Percentiles rank a stretch among this genome's conserved stretches.
Evolutionary conservation across 2,329 filamentous ascomycete genomes (phyloP).

Genomic region (Fusarium penzigii): DNA sequence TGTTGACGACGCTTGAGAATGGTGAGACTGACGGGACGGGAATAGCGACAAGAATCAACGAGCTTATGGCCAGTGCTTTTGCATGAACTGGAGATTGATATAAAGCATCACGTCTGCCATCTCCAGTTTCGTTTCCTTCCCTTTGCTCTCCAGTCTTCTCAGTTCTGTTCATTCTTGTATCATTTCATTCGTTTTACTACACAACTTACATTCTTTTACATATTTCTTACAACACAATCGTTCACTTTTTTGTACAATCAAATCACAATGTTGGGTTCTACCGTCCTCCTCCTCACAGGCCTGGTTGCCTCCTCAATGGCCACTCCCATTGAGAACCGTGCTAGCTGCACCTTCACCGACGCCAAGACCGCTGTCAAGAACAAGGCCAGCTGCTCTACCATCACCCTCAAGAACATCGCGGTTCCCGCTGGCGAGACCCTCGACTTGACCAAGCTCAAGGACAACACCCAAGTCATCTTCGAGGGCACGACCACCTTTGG

Average conservation of each 20-base stretch:
- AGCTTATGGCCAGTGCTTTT: neutral
- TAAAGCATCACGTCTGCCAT: neutral
- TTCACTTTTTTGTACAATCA: too few species aligned
- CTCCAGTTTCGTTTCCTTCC: neutral
- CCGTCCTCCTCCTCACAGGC: conserved; percentile 29
- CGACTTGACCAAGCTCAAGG: conserved; percentile 54
- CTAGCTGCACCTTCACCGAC: conserved; percentile 55
- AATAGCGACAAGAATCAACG: neutral
- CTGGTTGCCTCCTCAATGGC: conserved; percentile 28
- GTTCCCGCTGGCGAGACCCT: conserved; percentile 61
- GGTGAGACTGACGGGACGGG: too few species aligned
- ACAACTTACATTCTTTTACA: neutral
- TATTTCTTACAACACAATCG: neutral
- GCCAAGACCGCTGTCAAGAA: conserved; percentile 48
- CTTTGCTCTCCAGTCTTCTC: neutral
- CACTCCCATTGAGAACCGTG: conserved; percentile 22
- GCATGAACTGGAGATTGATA: too few species aligned
- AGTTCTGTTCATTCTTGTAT: neutral
- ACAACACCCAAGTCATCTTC: conserved; percentile 59
- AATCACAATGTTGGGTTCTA: conserved; percentile 12
- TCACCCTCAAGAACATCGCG: conserved; percentile 52
- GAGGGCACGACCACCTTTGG: conserved; percentile 67
- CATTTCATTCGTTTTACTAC: neutral
- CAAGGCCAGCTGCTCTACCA: conserved; percentile 54
- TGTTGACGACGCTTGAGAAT: too few species aligned